Evolutionary conservation across 768 basidiomycete genomes (phyloP), one percentile per base, ranked within the genome.

Genomic region (Leccinum subgranulosum): DNA sequence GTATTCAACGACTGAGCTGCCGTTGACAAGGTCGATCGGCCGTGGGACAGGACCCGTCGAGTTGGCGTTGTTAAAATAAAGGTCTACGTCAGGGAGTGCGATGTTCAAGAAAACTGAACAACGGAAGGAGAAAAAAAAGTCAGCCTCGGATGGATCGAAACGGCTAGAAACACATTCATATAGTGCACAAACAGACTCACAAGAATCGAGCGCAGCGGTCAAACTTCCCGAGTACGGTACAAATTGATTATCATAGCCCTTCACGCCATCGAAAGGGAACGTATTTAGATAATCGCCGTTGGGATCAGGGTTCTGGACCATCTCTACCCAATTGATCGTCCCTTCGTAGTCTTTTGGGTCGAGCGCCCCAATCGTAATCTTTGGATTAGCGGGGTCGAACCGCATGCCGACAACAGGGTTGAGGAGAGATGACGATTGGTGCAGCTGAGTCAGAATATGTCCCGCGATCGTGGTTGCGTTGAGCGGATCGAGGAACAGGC

Each of bases 271-370:
- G 14, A 72, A 58, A 6, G 8, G 47, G 46, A 72, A 66, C 10
- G 43, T 57, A 23, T 72, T 72, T 25, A 55, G 36, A 43, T 53
- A 63, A 50, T 66, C 58, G 9, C 48, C 56, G 3, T 51, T 54
- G 7, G 56, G 47, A 43, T 67, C 61, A 2, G 70, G 72, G 8
- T 12, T 52, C 19, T 56, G 51, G 39, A 64, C 17, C 19, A 71
- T 52, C 43, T 61, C 56, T 15, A 71, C 65, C 69, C 69, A 71
- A 48, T 71, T 71, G 29, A 71, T 69, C 14, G 61, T 62, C 29
- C 69, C 69, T 56, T 72, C 71, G 29, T 71, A 71, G 48, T 71
- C 69, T 10, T 61, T 64, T 8, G 65, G 69, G 43, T 71, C 69
- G 3, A 71, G 69, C 6, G 71, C 71, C 2, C 69, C 69, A n/a